phyloP scores from a whole-genome alignment of 169 alveolate genomes.

The Plasmodium berghei region DNA sequence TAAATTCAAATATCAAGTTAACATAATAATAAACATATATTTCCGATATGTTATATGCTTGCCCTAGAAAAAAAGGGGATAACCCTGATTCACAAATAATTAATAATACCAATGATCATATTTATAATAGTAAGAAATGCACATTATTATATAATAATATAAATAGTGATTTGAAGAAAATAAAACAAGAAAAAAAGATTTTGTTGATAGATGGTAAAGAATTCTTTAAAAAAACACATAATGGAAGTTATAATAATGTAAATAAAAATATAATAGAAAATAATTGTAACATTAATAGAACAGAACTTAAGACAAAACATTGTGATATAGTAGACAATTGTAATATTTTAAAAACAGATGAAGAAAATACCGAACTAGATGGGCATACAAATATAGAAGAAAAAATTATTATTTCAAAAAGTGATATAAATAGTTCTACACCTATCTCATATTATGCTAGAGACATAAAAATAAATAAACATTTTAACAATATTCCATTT shows the following conservation, averaged over 20 bases:
- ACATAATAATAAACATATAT: too few relatives aligned
- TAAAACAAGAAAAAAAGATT: background rate
- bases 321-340: background rate
- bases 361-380: too few relatives aligned
- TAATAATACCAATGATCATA: background rate
- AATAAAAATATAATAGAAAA: background rate
- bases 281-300: constrained; percentile 2
- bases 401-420: too few relatives aligned
- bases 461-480: too few relatives aligned
- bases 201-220: background rate
- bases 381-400: too few relatives aligned
- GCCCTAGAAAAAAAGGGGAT: background rate
- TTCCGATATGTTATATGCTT: too few relatives aligned
- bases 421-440: too few relatives aligned
- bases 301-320: constrained; percentile 10
- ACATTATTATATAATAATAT: constrained; percentile 3
- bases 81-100: background rate
- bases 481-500: too few relatives aligned
- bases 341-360: background rate
- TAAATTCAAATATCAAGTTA: too few relatives aligned
- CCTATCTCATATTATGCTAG: too few relatives aligned
- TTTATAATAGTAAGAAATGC: background rate
- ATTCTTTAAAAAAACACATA: background rate
- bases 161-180: constrained; percentile 4
- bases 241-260: background rate